phyloP scores from a whole-genome alignment of 116 monocot genomes.

The Iris pallida region DNA sequence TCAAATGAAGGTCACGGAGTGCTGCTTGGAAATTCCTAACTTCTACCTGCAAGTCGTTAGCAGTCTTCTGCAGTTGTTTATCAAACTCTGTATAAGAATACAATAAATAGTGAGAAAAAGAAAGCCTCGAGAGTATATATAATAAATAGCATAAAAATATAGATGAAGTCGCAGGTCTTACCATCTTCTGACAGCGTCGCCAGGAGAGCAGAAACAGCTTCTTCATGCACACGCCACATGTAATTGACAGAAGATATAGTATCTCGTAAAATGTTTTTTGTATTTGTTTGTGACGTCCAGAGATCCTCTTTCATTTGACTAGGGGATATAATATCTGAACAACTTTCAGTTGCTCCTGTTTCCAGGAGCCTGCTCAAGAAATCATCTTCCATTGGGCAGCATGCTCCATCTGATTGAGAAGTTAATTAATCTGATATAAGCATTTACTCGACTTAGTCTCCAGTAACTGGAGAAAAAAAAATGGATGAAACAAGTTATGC shows the following conservation, averaged over 20 bases:
- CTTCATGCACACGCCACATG: conserved; percentile 42
- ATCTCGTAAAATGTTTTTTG: conserved; percentile 34
- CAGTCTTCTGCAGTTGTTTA: conserved; percentile 30
- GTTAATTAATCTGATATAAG: conserved; percentile 11
- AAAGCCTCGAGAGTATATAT: background rate
- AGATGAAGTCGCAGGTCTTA: conserved; percentile 11
- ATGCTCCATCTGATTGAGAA: conserved; percentile 48
- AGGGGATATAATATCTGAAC: conserved; percentile 17
- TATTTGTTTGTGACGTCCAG: conserved; percentile 9
- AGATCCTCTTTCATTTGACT: conserved; percentile 20
- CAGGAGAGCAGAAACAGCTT: conserved; percentile 18
- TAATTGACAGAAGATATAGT: conserved; percentile 35
- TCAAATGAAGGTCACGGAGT: conserved; percentile 58
- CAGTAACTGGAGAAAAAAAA: background rate
- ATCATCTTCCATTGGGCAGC: conserved; percentile 31
- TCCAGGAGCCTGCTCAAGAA: conserved; percentile 60
- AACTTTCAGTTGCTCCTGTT: conserved; percentile 65
- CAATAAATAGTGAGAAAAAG: conserved; percentile 3
- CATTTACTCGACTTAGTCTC: background rate
- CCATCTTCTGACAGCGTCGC: conserved; percentile 44
- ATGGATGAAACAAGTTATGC: background rate
- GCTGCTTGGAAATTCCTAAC: conserved; percentile 34
- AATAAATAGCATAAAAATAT: background rate
- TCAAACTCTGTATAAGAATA: conserved; percentile 19
- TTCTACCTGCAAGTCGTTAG: conserved; percentile 24